Conservation (phyloP, 495 filamentous ascomycete genomes). For the Elasticomyces elasticus region DNA sequence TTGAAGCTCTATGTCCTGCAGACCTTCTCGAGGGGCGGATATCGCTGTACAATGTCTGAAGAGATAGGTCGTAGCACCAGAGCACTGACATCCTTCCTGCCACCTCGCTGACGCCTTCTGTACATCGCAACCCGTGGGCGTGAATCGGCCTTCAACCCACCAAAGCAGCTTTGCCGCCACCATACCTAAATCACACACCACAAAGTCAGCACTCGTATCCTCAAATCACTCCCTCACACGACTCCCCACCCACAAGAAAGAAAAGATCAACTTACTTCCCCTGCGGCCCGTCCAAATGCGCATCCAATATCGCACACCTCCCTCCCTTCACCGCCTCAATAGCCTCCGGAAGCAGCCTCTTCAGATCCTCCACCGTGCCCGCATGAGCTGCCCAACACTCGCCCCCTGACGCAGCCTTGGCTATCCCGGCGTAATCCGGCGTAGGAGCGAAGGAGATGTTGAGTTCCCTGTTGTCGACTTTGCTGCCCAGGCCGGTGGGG, state of each 20-base stretch:
- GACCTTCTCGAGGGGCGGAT: too few relatives aligned
- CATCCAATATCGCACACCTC: conserved; percentile 32
- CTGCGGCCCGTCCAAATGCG: conserved; percentile 33
- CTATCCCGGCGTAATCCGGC: conserved; percentile 86
- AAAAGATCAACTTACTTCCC: conserved; percentile 25
- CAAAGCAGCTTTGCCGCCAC: background rate
- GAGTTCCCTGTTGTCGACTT: conserved; percentile 71
- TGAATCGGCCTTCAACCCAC: background rate
- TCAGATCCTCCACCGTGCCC: conserved; percentile 28
- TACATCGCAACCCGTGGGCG: too few relatives aligned
- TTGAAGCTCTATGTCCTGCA: too few relatives aligned
- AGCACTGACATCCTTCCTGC: too few relatives aligned
- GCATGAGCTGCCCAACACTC: conserved; percentile 30
- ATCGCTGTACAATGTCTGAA: too few relatives aligned
- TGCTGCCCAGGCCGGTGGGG: conserved; percentile 41
- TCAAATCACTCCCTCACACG: background rate
- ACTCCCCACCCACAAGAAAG: background rate
- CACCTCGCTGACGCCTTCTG: too few relatives aligned
- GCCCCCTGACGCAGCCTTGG: conserved; percentile 77
- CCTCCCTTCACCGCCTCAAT: conserved; percentile 30
- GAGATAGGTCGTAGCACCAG: too few relatives aligned
- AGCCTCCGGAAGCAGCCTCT: conserved; percentile 28
- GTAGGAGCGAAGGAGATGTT: conserved; percentile 81
- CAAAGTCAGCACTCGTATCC: background rate
- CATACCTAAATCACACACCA: background rate